Conservation (phyloP, 2,329 filamentous ascomycete species). For the Atkinsonella hypoxylon region DNA sequence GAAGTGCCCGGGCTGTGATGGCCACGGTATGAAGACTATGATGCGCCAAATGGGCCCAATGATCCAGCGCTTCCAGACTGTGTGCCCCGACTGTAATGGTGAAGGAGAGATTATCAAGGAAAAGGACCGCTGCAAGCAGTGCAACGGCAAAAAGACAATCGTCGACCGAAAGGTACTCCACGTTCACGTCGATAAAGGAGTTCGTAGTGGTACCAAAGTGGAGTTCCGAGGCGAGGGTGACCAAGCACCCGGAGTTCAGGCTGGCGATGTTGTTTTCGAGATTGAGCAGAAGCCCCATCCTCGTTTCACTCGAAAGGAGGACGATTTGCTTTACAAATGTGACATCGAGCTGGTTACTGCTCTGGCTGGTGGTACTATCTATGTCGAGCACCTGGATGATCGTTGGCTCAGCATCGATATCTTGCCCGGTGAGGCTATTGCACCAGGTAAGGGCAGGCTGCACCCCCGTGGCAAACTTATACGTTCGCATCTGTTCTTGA, state of each 20-base stretch:
- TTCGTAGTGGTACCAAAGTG: conserved; percentile 88
- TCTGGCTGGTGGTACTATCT: conserved; percentile 79
- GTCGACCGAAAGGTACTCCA: conserved; percentile 97
- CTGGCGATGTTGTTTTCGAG: conserved; percentile 95
- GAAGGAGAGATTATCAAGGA: conserved; percentile 95
- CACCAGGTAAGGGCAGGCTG: conserved; percentile 54
- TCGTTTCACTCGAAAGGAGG: conserved; percentile 90
- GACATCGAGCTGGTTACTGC: conserved; percentile 95
- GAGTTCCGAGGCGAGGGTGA: conserved; percentile 96
- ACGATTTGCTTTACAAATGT: conserved; percentile 89
- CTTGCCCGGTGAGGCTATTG: conserved; percentile 85
- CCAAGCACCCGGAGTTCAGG: conserved; percentile 82
- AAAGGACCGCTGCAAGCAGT: conserved; percentile 95
- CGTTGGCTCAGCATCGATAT: conserved; percentile 93
- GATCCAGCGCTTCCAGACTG: conserved; percentile 99
- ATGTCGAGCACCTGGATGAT: conserved; percentile 93
- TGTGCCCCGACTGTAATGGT: conserved; percentile 95
- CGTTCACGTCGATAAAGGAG: conserved; percentile 92
- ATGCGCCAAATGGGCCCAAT: conserved; percentile 99
- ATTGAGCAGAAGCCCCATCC: conserved; percentile 98
- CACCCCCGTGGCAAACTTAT: background rate
- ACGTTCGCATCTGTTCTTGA: too few species aligned
- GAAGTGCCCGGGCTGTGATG: conserved; percentile 82
- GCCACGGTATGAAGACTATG: conserved; percentile 98
- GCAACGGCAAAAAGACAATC: conserved; percentile 93